These are phyloP conservation scores for Akanthomyces muscarius DNA, from an alignment of 2,329 filamentous ascomycete species.

Conservation along the genomic window DNA sequence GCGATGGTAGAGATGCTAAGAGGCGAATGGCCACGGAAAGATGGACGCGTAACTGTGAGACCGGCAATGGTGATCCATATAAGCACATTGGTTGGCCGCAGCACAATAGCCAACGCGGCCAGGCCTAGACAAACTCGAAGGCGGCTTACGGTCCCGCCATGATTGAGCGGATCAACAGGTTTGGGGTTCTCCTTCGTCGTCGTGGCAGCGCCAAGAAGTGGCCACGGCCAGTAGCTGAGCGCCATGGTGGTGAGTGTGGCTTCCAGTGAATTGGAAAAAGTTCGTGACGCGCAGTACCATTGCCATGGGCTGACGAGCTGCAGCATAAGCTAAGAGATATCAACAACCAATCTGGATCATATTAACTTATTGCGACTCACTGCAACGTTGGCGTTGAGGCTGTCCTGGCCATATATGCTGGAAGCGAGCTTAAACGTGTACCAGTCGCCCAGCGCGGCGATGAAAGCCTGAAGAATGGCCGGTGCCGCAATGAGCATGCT, in stretches of 20 bases:
- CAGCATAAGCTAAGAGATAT: constrained; percentile 31
- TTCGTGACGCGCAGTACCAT: constrained; percentile 91
- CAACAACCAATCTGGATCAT: neutral
- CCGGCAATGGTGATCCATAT: constrained; percentile 70
- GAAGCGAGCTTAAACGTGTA: constrained; percentile 82
- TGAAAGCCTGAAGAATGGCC: constrained; percentile 68
- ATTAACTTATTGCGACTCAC: constrained; percentile 44
- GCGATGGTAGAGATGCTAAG: constrained; percentile 41
- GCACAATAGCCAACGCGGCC: constrained; percentile 75
- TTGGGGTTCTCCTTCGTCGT: constrained; percentile 39
- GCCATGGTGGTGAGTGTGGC: constrained; percentile 80
- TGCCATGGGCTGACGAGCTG: constrained; percentile 65
- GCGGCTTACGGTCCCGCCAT: constrained; percentile 25
- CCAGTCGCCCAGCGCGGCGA: constrained; percentile 76
- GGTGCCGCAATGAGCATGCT: constrained; percentile 69
- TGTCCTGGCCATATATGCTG: constrained; percentile 64
- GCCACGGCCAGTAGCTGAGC: constrained; percentile 84
- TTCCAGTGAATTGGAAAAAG: constrained; percentile 91
- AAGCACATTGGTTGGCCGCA: constrained; percentile 84
- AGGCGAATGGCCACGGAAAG: constrained; percentile 36
- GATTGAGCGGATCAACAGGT: constrained; percentile 22
- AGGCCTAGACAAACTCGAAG: constrained; percentile 62
- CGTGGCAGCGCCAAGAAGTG: constrained; percentile 48
- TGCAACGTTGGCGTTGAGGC: constrained; percentile 61
- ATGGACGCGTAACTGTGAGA: constrained; percentile 41